These are phyloP conservation scores for Naganishia randhawae DNA, from an alignment of 768 basidiomycete species.

Conservation along the genomic window DNA sequence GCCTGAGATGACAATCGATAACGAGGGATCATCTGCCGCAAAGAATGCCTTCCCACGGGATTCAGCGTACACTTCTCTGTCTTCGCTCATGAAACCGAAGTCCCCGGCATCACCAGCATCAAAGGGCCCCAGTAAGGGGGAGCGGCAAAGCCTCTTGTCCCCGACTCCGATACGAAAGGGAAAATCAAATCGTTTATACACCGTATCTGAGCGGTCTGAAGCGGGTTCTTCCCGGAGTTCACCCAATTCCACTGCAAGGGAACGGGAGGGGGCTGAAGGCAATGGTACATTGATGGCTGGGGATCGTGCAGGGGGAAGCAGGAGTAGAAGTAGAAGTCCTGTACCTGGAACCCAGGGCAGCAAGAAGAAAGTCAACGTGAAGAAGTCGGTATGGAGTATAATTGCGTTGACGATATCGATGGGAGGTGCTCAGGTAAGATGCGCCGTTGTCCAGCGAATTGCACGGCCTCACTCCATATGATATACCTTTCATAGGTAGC, in stretches of 20 bases:
- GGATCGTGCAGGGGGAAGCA: background rate
- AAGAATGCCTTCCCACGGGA: background rate
- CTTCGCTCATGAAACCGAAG: constrained; percentile 35
- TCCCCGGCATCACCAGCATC: constrained; percentile 4
- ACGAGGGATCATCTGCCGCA: constrained; percentile 1
- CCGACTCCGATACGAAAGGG: constrained; percentile 15
- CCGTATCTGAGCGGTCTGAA: constrained; percentile 12
- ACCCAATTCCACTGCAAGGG: constrained; percentile 19
- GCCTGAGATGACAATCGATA: background rate
- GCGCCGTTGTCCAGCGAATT: background rate
- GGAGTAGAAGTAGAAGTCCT: constrained; percentile 7
- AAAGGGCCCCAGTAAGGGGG: background rate
- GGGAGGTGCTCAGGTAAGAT: constrained; percentile 63
- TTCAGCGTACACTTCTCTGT: constrained; percentile 45
- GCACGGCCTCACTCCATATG: constrained; percentile 12
- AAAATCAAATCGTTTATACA: constrained; percentile 10
- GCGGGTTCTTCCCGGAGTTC: constrained; percentile 25
- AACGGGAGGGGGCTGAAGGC: constrained; percentile 27
- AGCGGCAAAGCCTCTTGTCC: constrained; percentile 25
- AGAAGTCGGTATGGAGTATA: constrained; percentile 44
- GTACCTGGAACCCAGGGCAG: constrained; percentile 24
- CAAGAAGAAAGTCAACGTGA: constrained; percentile 36
- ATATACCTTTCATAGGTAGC: background rate
- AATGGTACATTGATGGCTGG: constrained; percentile 12
- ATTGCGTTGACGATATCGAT: constrained; percentile 65